Conservation (phyloP, 768 basidiomycete species). For the Pleurotus pulmonarius region DNA sequence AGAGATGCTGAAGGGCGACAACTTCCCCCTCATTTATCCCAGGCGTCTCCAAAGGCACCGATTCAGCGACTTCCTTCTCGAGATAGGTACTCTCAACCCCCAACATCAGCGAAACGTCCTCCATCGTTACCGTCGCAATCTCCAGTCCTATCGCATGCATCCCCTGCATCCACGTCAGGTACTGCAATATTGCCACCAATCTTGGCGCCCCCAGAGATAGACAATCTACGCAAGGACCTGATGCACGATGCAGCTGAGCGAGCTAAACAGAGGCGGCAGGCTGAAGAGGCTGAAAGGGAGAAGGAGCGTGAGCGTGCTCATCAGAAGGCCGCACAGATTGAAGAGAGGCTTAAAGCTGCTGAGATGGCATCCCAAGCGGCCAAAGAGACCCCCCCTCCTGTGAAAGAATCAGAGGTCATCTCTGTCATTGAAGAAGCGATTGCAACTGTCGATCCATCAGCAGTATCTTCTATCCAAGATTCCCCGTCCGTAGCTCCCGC, state of each 20-base stretch:
- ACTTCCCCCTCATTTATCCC: conserved; percentile 54
- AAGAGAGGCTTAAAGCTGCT: conserved; percentile 56
- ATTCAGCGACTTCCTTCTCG: conserved; percentile 38
- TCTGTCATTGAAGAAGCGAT: conserved; percentile 47
- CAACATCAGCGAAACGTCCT: conserved; percentile 24
- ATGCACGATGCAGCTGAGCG: conserved; percentile 87
- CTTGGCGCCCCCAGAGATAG: conserved; percentile 42
- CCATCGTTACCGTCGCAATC: conserved; percentile 10
- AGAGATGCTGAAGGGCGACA: conserved; percentile 42
- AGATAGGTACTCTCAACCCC: conserved; percentile 34
- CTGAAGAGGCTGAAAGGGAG: conserved; percentile 82
- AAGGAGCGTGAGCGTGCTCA: conserved; percentile 77
- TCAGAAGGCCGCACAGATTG: conserved; percentile 74
- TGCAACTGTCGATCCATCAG: conserved; percentile 17
- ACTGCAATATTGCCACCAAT: conserved; percentile 14
- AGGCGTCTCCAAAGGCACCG: conserved; percentile 22
- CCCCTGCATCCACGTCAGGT: neutral
- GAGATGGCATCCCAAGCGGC: conserved; percentile 13
- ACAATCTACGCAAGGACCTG: conserved; percentile 65
- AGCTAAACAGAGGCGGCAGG: conserved; percentile 72
- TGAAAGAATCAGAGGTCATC: conserved; percentile 33
- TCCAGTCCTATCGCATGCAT: conserved; percentile 1
- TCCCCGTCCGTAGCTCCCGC: conserved; percentile 6
- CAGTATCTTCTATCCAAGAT: neutral
- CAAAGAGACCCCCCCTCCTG: neutral